Conservation (phyloP, 306 rosid genomes). For the Hylodesmum podocarpum region DNA sequence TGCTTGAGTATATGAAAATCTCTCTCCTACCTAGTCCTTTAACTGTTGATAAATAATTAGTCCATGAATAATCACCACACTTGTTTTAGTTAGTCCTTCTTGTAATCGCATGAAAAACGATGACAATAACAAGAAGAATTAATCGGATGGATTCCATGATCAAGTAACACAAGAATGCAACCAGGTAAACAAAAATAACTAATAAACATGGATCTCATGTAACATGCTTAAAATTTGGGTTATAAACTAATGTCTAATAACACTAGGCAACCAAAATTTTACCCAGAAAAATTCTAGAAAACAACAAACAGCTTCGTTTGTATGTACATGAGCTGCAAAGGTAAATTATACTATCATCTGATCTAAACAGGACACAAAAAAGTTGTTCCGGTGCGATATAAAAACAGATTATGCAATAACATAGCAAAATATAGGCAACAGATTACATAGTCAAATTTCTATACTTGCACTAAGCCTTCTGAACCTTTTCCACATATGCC, state of each 20-base stretch:
- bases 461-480: slow-evolving; percentile 52
- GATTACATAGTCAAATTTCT: slow-evolving; percentile 26
- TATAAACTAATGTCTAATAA: background rate
- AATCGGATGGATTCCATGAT: no score
- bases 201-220: background rate
- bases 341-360: slow-evolving; percentile 31
- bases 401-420: slow-evolving; percentile 28
- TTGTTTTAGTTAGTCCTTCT: no score
- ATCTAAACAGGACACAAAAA: slow-evolving; percentile 10
- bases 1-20: no score
- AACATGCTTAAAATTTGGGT: background rate
- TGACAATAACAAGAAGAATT: no score
- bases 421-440: slow-evolving; percentile 17
- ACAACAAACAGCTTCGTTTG: slow-evolving; percentile 8
- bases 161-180: background rate
- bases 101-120: no score
- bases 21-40: no score
- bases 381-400: background rate
- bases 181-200: background rate
- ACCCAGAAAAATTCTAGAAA: background rate
- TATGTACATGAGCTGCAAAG: slow-evolving; percentile 25
- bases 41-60: no score
- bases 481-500: slow-evolving; percentile 81
- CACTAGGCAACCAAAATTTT: background rate
- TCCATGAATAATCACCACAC: no score